Base-by-base conservation (phyloP, 176 grass and related monocot species). In the Urochloa ruziziensis region DNA sequence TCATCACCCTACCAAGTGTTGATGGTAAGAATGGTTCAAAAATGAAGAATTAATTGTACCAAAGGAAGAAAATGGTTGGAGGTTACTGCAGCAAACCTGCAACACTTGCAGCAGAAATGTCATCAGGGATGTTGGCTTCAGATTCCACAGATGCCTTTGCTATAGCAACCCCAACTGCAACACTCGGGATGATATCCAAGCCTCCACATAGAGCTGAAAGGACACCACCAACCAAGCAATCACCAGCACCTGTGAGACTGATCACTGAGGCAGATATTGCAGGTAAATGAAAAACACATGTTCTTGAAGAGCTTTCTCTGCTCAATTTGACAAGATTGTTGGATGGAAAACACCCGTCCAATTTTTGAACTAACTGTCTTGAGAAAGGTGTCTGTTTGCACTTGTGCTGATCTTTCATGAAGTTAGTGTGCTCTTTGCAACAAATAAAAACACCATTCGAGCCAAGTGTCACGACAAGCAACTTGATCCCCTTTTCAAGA, bases 161-260 rank as follows among this genome's bases (percentile, higher is more conserved):
- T 48, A 81, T 84, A 74, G 88, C 87, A 57, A 93, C 85, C 40
- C 96, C 96, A 67, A 95, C 77, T 14, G 92, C 93, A 17, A 94
- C 90, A 80, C 87, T 91, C 81, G 30, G 77, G 79, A 88, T 89
- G 70, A 98, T 78, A 87, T 95, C 82, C 27, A 95, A 85, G 59
- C 96, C 93, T 82, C 70, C 85, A 84, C 82, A 91, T 72, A 98
- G 79, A 25, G 89, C 86, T 68, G 89, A 79, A 82, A 98, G 75
- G 44, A 89, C 82, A 77, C 96, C 96, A 57, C 87, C 93, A 93
- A 98, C 87, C 33, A 98, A 90, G 79, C 93, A 95, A 84, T 98
- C 96, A 19, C 96, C 93, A 37, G 93, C 93, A 65, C 93, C 96
- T 84, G 89, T 91, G 48, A 95, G 83, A 85, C 90, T 94, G 28